Percentiles rank a stretch among this genome's conserved stretches.
Conservation (phyloP, 1,284 basidiomycete genomes). For the Rhodotorula glutinis region DNA sequence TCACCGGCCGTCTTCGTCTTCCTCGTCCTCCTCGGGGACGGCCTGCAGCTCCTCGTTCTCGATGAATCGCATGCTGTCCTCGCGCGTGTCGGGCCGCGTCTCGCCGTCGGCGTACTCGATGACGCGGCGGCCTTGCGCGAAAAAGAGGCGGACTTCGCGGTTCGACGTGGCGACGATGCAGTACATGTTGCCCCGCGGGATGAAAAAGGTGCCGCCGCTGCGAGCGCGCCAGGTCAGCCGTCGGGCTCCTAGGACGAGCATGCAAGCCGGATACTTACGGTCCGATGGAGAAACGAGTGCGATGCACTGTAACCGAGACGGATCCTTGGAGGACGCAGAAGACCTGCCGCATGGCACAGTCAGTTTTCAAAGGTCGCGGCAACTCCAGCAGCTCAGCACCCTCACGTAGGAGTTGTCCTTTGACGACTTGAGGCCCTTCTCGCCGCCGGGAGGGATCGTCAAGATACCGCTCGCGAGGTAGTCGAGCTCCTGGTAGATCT, state of each 20-base stretch:
- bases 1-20: not conserved
- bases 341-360: conserved; percentile 56
- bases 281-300: conserved; percentile 70
- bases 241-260: not conserved
- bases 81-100: conserved; percentile 22
- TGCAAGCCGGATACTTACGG: conserved; percentile 62
- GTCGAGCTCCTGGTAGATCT: conserved; percentile 88
- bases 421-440: conserved; percentile 81
- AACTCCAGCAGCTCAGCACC: conserved; percentile 28
- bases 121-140: conserved; percentile 61
- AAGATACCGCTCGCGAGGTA: conserved; percentile 88
- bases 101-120: conserved; percentile 28
- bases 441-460: conserved; percentile 68
- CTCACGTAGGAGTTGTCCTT: conserved; percentile 94
- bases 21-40: conserved; percentile 10
- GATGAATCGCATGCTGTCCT: conserved; percentile 17
- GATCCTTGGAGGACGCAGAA: conserved; percentile 86
- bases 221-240: not conserved
- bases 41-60: conserved; percentile 5
- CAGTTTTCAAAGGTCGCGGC: not conserved
- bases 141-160: conserved; percentile 79
- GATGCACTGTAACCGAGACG: conserved; percentile 77
- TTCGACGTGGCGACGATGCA: conserved; percentile 80
- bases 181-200: conserved; percentile 74
- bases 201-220: conserved; percentile 26